Base-by-base conservation (phyloP, 2,329 filamentous ascomycete genomes). In the Aureobasidium sp. region DNA sequence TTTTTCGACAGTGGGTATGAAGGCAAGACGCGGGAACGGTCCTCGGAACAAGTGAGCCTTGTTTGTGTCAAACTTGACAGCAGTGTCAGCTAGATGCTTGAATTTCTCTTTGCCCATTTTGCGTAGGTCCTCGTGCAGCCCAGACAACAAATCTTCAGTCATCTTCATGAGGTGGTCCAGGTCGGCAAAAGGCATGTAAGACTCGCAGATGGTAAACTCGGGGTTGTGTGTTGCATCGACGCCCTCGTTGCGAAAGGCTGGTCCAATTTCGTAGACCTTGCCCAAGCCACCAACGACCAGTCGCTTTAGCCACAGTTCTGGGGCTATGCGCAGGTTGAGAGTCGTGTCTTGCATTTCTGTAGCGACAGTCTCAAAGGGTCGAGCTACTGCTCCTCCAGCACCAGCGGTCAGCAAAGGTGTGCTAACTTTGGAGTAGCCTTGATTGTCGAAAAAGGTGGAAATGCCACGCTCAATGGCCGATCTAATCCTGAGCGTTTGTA, bases 151-250 rank as follows among this genome's bases (percentile, higher is more conserved):
- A 15, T 81, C 77, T 72, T 94, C 89, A 0, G 93, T 97, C 71
- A 86, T 84, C 22, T 74, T 71, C 70, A 96, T 91, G 56, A 97
- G 78, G 45, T 89, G 84, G 39, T 85, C 78, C 0, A 97, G 81
- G 66, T 87, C 89, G 64, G 88, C 85, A 69, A 92, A 95, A 2
- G 92, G 87, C 64, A 89, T 87, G 75, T 99, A 99, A 76, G 96
- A 97, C 76, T 99, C 94, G 78, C 93, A 97, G 64, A 90, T 97
- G 48, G 90, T 94, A 76, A 97, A 99, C 72, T 99, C 94, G 0
- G 94, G 93, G 71, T 99, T 99, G 73, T 99, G 94, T 0, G 91
- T 96, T 33, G 83, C 83, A 73, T 97, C 92, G 39, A 96, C 74
- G 1, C 82, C 81, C 77, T 99, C 94, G 72, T 99, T 99, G 47